phyloP scores from a whole-genome alignment of 352 stramenopile species.

The Phytopythium delawarense region DNA sequence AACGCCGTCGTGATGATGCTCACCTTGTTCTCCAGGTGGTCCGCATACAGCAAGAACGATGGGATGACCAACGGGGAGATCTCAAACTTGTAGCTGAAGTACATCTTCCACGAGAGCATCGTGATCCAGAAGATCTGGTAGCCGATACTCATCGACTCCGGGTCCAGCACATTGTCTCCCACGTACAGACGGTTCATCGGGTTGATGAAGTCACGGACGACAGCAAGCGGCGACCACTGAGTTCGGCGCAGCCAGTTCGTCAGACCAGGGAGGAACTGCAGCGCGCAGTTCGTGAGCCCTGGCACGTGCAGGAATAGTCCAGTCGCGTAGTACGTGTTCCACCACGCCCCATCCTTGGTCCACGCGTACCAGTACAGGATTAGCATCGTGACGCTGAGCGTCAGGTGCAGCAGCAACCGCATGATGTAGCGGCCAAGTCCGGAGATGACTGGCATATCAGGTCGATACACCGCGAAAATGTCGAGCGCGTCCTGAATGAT shows the following conservation, averaged over 20 bases:
- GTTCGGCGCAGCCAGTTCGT: slow-evolving; percentile 83
- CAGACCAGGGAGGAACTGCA: slow-evolving; percentile 72
- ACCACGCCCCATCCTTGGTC: slow-evolving; percentile 56
- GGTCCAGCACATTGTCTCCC: slow-evolving; percentile 95
- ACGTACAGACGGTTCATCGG: slow-evolving; percentile 97
- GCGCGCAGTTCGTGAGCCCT: slow-evolving; percentile 61
- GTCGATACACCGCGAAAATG: slow-evolving; percentile 76
- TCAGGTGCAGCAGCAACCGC: slow-evolving; percentile 76
- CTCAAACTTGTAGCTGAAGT: slow-evolving; percentile 98
- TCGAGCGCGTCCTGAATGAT: slow-evolving; percentile 92
- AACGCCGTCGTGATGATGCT: slow-evolving; percentile 82
- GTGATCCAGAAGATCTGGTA: slow-evolving; percentile 96
- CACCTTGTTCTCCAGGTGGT: slow-evolving; percentile 90
- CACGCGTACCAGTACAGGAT: slow-evolving; percentile 83
- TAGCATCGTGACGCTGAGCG: slow-evolving; percentile 50
- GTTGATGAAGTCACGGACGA: slow-evolving; percentile 85
- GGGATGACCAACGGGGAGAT: slow-evolving; percentile 95
- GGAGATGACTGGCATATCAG: slow-evolving; percentile 31
- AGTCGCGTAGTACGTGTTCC: slow-evolving; percentile 55
- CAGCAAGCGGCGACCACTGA: slow-evolving; percentile 52
- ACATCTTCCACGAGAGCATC: slow-evolving; percentile 95
- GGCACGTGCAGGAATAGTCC: slow-evolving; percentile 61
- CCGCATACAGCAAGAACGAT: slow-evolving; percentile 94
- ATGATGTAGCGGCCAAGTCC: slow-evolving; percentile 84
- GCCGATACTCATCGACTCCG: slow-evolving; percentile 78